phyloP scores from a whole-genome alignment of 2,329 filamentous ascomycete genomes.

The Chrysoporthe deuterocubensis region DNA sequence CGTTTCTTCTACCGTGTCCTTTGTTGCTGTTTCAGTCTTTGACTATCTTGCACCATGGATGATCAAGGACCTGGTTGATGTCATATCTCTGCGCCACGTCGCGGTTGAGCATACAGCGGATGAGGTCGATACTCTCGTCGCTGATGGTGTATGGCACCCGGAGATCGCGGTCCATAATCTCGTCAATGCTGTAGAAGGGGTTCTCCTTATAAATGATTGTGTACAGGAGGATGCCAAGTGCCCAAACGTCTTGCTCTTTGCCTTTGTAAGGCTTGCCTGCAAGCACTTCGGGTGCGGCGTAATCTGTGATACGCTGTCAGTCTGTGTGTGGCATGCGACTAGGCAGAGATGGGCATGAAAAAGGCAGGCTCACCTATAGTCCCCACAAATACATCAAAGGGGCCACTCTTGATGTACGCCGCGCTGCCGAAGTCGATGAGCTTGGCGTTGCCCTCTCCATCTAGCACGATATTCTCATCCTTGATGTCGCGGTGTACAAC shows the following conservation, averaged over 20 bases:
- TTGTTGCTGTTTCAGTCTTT: slow-evolving; percentile 8
- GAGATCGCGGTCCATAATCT: slow-evolving; percentile 97
- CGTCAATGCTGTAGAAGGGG: slow-evolving; percentile 97
- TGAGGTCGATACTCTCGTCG: slow-evolving; percentile 89
- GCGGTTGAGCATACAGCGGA: slow-evolving; percentile 89
- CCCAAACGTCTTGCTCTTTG: slow-evolving; percentile 98
- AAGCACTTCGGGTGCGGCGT: slow-evolving; percentile 96
- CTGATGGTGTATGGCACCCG: slow-evolving; percentile 87
- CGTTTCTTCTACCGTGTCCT: not conserved
- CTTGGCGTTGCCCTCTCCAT: slow-evolving; percentile 94
- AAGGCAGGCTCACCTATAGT: slow-evolving; percentile 77
- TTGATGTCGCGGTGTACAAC: slow-evolving; percentile 99
- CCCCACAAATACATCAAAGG: slow-evolving; percentile 98
- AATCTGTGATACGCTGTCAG: slow-evolving; percentile 63
- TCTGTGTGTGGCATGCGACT: not conserved
- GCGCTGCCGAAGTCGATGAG: slow-evolving; percentile 98
- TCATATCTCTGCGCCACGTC: slow-evolving; percentile 81
- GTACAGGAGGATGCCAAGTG: slow-evolving; percentile 93
- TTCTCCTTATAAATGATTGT: slow-evolving; percentile 99
- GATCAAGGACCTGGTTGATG: slow-evolving; percentile 86
- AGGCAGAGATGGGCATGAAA: not conserved
- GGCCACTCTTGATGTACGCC: slow-evolving; percentile 96
- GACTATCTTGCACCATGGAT: slow-evolving; percentile 71
- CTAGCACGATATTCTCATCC: slow-evolving; percentile 95
- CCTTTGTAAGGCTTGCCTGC: slow-evolving; percentile 90